A percentile compares a stretch with the other conserved stretches of the same genome.
These are phyloP conservation scores for Carallia brachiata DNA, from an alignment of 345 rosid genomes.

Conservation along the genomic window DNA sequence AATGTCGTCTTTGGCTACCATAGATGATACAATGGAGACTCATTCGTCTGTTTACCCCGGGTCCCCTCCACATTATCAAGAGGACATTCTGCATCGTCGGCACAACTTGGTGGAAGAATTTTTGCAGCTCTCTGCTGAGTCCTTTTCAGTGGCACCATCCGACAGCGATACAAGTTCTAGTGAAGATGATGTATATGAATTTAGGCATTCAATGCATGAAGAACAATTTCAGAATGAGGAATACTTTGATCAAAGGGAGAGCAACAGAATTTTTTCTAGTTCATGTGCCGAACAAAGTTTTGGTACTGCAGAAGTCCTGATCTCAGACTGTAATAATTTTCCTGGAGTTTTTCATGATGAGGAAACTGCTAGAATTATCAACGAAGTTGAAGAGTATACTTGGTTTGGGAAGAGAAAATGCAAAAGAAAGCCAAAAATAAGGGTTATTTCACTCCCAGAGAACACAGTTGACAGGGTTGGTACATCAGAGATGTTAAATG, in stretches of 20 bases:
- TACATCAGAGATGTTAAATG: slow-evolving; percentile 37
- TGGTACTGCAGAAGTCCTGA: slow-evolving; percentile 28
- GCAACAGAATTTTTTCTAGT: slow-evolving; percentile 31
- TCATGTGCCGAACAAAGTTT: slow-evolving; percentile 35
- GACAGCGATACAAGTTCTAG: slow-evolving; percentile 78
- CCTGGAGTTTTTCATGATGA: slow-evolving; percentile 32
- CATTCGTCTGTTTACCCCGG: slow-evolving; percentile 40
- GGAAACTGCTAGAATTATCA: slow-evolving; percentile 39
- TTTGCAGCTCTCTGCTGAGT: slow-evolving; percentile 86
- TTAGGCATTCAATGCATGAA: slow-evolving; percentile 40
- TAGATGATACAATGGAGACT: slow-evolving; percentile 47
- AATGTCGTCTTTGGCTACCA: slow-evolving; percentile 37
- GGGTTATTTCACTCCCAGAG: slow-evolving; percentile 48
- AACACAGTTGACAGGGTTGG: slow-evolving; percentile 29
- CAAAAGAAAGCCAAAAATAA: slow-evolving; percentile 56
- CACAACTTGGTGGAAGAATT: slow-evolving; percentile 89
- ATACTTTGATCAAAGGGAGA: slow-evolving; percentile 29
- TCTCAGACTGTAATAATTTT: slow-evolving; percentile 27
- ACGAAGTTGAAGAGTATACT: slow-evolving; percentile 45
- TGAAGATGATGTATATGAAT: slow-evolving; percentile 56
- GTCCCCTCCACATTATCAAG: slow-evolving; percentile 89
- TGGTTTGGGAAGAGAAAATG: slow-evolving; percentile 48
- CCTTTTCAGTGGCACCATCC: slow-evolving; percentile 75
- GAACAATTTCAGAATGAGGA: slow-evolving; percentile 37
- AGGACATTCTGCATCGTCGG: slow-evolving; percentile 80